Evolutionary conservation across 2,329 filamentous ascomycete genomes (phyloP).

Genomic region (Trichophyton equinum): DNA sequence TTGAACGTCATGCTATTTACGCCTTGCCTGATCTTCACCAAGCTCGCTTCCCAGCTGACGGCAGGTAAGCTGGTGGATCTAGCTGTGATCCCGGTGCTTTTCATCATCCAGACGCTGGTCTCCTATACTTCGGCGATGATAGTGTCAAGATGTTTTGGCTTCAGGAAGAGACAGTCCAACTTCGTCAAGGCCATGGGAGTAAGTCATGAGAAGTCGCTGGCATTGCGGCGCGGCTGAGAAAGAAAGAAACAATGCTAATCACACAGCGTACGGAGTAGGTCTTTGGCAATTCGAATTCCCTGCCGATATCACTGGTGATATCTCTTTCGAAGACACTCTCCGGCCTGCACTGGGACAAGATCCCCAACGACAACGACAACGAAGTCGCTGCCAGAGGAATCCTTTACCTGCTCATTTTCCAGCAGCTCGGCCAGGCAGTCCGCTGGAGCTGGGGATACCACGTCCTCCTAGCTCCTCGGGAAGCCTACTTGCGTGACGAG

Average conservation of each 20-base stretch:
- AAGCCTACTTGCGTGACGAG: constrained; percentile 37
- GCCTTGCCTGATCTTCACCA: constrained; percentile 94
- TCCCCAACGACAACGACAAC: constrained; percentile 86
- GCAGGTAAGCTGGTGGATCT: constrained; percentile 82
- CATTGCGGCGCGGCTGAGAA: too few relatives aligned
- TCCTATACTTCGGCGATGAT: constrained; percentile 65
- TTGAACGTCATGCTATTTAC: constrained; percentile 95
- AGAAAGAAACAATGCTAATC: constrained; percentile 18
- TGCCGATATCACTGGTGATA: constrained; percentile 90
- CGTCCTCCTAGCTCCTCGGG: constrained; percentile 75
- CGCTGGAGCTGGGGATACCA: constrained; percentile 99
- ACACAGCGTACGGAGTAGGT: constrained; percentile 37
- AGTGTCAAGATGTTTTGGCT: constrained; percentile 63
- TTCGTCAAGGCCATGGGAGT: constrained; percentile 94
- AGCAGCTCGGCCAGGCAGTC: constrained; percentile 88
- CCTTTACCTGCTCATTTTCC: constrained; percentile 89
- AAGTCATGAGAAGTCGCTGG: constrained; percentile 20
- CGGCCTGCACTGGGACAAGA: constrained; percentile 84
- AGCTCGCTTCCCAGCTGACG: constrained; percentile 86
- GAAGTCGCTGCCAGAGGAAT: constrained; percentile 91
- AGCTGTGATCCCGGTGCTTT: constrained; percentile 90
- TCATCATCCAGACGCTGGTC: constrained; percentile 72
- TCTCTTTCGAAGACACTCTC: constrained; percentile 85
- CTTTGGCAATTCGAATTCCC: constrained; percentile 95
- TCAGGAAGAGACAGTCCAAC: constrained; percentile 75